A percentile compares a stretch with the other conserved stretches of the same genome.
These are phyloP conservation scores for Pezicula neosporulosa DNA, from an alignment of 2,329 filamentous ascomycete species.

Conservation along the genomic window DNA sequence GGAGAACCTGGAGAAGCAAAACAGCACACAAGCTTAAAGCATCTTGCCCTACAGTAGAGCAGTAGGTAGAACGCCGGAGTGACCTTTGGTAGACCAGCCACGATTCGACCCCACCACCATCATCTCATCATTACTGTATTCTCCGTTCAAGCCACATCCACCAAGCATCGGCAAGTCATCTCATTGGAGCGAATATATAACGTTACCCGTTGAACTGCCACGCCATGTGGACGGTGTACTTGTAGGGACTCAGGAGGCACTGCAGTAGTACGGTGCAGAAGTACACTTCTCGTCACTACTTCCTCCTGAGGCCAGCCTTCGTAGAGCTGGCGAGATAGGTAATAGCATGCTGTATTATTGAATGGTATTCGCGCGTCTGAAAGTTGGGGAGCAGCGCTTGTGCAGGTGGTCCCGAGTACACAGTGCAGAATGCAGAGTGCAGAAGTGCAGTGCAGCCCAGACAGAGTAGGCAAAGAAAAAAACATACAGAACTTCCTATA, in stretches of 20 bases:
- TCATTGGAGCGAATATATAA: constrained; percentile 1
- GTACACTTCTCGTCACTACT: too few relatives aligned
- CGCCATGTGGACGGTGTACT: background rate
- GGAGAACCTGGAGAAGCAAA: background rate
- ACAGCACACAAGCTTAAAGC: too few relatives aligned
- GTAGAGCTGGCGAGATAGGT: too few relatives aligned
- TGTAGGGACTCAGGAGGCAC: too few relatives aligned
- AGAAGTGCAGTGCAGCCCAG: background rate
- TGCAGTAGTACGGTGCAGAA: too few relatives aligned
- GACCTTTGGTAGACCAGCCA: too few relatives aligned
- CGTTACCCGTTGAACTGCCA: background rate
- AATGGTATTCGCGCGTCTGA: background rate
- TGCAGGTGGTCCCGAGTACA: background rate
- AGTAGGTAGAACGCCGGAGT: too few relatives aligned
- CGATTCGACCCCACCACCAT: background rate
- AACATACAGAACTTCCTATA: too few relatives aligned
- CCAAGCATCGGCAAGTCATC: constrained; percentile 1
- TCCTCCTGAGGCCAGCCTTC: background rate
- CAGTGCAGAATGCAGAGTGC: background rate
- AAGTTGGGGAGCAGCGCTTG: background rate
- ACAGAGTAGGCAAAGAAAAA: too few relatives aligned
- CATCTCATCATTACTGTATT: background rate
- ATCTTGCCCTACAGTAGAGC: too few relatives aligned
- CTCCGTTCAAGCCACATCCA: constrained; percentile 9
- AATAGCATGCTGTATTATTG: too few relatives aligned